These are phyloP conservation scores for Boechera stricta DNA, from an alignment of 345 rosid genomes.

Conservation along the genomic window DNA sequence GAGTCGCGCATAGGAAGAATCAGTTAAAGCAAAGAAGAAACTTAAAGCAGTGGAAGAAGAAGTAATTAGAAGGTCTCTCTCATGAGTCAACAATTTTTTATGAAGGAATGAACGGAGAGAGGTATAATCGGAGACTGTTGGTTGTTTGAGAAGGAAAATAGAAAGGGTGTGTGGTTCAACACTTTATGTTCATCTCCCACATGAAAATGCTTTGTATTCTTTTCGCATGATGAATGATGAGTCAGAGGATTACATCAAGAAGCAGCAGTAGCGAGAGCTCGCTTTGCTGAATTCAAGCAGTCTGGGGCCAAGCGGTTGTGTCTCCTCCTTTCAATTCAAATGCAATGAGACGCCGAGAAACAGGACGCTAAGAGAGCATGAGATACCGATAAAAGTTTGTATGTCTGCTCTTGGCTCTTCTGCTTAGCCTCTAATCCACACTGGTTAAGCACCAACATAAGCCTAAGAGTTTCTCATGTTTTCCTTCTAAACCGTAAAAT, in stretches of 20 bases:
- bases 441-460: constrained; percentile 28
- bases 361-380: constrained; percentile 60
- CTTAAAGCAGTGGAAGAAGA: neutral
- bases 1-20: neutral
- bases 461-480: constrained; percentile 12
- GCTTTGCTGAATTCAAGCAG: constrained; percentile 85
- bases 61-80: neutral
- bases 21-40: too few relatives aligned
- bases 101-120: neutral
- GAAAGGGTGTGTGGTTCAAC: too few relatives aligned
- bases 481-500: neutral
- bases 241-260: constrained; percentile 70
- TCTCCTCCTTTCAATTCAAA: constrained; percentile 90
- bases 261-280: constrained; percentile 88
- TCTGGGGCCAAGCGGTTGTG: constrained; percentile 87
- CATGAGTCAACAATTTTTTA: neutral
- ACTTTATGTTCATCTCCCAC: too few relatives aligned
- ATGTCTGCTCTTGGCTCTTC: constrained; percentile 36
- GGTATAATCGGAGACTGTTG: constrained; percentile 13
- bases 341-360: constrained; percentile 93
- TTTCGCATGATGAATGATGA: neutral
- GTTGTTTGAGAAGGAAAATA: too few relatives aligned
- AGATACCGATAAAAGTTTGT: constrained; percentile 19
- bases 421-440: constrained; percentile 35
- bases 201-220: neutral